Evolutionary conservation across 2,329 filamentous ascomycete species (phyloP).

Genomic region (Ophiostoma ips): DNA sequence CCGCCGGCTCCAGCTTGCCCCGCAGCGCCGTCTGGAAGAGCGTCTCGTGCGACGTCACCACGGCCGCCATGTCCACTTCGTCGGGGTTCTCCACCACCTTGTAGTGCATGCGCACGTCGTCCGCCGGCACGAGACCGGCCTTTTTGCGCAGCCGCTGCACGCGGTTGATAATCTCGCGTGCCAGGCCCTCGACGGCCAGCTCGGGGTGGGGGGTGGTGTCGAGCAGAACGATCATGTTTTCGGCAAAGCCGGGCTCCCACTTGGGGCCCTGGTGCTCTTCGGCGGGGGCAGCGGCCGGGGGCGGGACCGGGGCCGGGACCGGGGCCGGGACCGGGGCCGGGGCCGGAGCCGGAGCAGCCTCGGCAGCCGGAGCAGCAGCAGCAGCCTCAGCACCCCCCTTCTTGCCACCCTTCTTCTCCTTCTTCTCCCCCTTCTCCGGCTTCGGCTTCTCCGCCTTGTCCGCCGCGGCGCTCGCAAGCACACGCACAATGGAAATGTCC

Average conservation of each 20-base stretch:
- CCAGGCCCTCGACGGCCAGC: slow-evolving; percentile 75
- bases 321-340: background rate
- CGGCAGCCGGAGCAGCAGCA: background rate
- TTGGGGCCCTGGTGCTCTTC: slow-evolving; percentile 4
- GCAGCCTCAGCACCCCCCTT: slow-evolving; percentile 28
- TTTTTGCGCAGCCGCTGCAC: slow-evolving; percentile 91
- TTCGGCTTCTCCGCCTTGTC: background rate
- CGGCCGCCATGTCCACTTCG: slow-evolving; percentile 53
- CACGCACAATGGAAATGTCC: slow-evolving; percentile 71
- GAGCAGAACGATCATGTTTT: slow-evolving; percentile 76
- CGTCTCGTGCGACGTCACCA: slow-evolving; percentile 53
- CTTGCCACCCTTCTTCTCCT: slow-evolving; percentile 57
- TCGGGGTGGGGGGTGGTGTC: slow-evolving; percentile 67
- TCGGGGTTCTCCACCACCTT: slow-evolving; percentile 67
- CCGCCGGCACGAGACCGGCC: slow-evolving; percentile 76
- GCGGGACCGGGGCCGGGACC: background rate
- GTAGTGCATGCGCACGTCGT: slow-evolving; percentile 95
- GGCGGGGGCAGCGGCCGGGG: background rate
- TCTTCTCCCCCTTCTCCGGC: background rate
- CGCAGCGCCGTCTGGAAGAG: slow-evolving; percentile 66
- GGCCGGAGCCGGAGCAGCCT: background rate
- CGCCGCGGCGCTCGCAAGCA: slow-evolving; percentile 59
- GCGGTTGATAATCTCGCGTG: slow-evolving; percentile 82
- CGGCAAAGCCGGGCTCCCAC: slow-evolving; percentile 14
- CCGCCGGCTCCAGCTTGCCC: slow-evolving; percentile 58